Evolutionary conservation across 2,329 filamentous ascomycete species (phyloP).

Genomic region (Knufia petricola): DNA sequence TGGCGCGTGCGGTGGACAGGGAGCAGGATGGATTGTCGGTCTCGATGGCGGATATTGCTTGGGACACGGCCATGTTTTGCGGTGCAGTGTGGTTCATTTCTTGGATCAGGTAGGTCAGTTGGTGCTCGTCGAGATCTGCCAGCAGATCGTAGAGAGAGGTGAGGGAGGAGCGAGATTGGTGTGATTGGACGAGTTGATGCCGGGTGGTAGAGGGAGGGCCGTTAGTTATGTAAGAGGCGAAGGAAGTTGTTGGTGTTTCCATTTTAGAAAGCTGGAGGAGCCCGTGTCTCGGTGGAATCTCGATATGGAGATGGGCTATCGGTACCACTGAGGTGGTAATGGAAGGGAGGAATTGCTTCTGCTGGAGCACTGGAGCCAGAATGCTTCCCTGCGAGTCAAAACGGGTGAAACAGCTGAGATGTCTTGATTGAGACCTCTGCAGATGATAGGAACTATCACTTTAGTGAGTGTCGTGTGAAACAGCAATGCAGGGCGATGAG

Average conservation of each 20-base stretch:
- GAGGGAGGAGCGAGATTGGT: constrained; percentile 5
- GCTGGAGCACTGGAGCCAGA: not conserved
- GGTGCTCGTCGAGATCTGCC: constrained; percentile 9
- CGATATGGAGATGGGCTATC: not conserved
- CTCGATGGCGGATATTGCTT: constrained; percentile 6
- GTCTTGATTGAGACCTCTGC: constrained; percentile 3
- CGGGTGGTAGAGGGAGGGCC: not conserved
- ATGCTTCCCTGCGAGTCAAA: constrained; percentile 24
- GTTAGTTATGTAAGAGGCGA: constrained; percentile 1
- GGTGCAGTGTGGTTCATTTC: constrained; percentile 8
- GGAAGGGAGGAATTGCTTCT: not conserved
- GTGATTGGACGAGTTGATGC: not conserved
- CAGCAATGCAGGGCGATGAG: not conserved
- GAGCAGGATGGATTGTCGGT: constrained; percentile 1
- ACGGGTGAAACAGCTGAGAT: constrained; percentile 3
- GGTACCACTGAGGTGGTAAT: not conserved
- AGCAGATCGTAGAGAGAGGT: constrained; percentile 9
- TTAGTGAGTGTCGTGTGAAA: constrained; percentile 7
- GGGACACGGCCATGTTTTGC: constrained; percentile 8
- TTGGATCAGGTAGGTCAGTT: constrained; percentile 8
- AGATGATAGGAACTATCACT: not conserved
- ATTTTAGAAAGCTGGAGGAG: constrained; percentile 5
- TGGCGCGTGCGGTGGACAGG: not conserved
- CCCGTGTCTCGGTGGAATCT: not conserved
- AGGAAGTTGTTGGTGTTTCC: constrained; percentile 7